phyloP scores from a whole-genome alignment of 1,139 yeast species.

The Yamadazyma taylorii region DNA sequence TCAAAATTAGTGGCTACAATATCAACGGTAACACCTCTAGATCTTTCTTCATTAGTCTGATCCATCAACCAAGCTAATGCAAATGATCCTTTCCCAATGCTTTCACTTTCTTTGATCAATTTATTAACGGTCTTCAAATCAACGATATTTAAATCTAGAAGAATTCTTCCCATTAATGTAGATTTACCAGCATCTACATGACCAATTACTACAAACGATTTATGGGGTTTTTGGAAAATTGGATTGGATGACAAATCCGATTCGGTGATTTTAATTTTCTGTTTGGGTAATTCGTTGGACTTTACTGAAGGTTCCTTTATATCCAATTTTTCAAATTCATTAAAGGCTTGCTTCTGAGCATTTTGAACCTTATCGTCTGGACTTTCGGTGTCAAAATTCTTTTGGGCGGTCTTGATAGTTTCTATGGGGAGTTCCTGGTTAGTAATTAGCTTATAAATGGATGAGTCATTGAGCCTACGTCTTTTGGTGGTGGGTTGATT shows the following conservation, averaged over 20 bases:
- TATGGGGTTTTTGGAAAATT: slow-evolving; percentile 54
- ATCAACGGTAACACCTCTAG: slow-evolving; percentile 91
- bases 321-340: slow-evolving; percentile 33
- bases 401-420: slow-evolving; percentile 43
- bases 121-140: slow-evolving; percentile 76
- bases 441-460: slow-evolving; percentile 38
- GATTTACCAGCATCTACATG: slow-evolving; percentile 99
- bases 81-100: slow-evolving; percentile 86
- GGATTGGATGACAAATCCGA: slow-evolving; percentile 37
- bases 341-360: slow-evolving; percentile 60
- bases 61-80: slow-evolving; percentile 98
- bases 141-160: slow-evolving; percentile 80
- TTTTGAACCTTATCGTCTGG: slow-evolving; percentile 75
- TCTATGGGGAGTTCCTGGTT: slow-evolving; percentile 48
- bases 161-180: slow-evolving; percentile 85
- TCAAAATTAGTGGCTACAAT: slow-evolving; percentile 84
- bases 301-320: slow-evolving; percentile 11
- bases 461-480: slow-evolving; percentile 12
- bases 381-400: slow-evolving; percentile 68
- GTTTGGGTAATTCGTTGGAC: slow-evolving; percentile 7
- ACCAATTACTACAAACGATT: slow-evolving; percentile 85
- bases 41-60: slow-evolving; percentile 88
- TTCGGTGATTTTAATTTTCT: slow-evolving; percentile 34
- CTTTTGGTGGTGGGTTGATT: slow-evolving; percentile 6
- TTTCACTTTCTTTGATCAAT: slow-evolving; percentile 76